Evolutionary conservation across 441 rosid genomes (phyloP), one percentile per base, ranked within the genome.

Genomic region (California macrophylla): DNA sequence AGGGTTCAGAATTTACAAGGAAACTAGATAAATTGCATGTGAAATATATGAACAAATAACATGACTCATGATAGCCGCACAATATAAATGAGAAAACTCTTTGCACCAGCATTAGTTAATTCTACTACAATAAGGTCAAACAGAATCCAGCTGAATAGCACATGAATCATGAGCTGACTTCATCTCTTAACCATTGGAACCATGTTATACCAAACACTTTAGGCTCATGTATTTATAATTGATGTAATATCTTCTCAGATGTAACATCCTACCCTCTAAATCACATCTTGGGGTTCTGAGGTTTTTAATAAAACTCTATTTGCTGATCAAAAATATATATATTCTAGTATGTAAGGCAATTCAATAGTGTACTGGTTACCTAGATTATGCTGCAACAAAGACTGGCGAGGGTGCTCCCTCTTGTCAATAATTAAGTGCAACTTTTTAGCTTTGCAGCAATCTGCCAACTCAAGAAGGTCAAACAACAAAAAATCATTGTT

Each of bases 391-490:
- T 91, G 98, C 81, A 94, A 76, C 85, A 94, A 83, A 74, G 97
- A 86, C 82, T 91, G 87, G 77, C 87, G 77, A 82, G 94, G 83
- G 78, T 91, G 98, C 79, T 90, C 86, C 84, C 97, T 86, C 82
- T 90, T 91, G 92, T 94, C 98, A 84, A 91, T 79, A 60, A 90
- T 77, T 67, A 94, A 71, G 81, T 90, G 96, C 68, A 94, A 76
- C 79, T 79, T 91, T 77, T 81, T 90, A 73, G 96, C 96, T 82
- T 83, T 86, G 83, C 96, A 91, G 82, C 97, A 87, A 84, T 94
- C 98, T 75, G 97, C 97, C 85, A 94, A 81, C 88, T 94, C 98
- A 77, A 94, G 93, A 76, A 94, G 89, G 77, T 94, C 98, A 66
- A 88, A 94, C 82, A 91, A 76, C 87, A 94, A 75, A 78, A 91